These are phyloP conservation scores for Novakomyces olei DNA, from an alignment of 805 yeast species.

Conservation along the genomic window DNA sequence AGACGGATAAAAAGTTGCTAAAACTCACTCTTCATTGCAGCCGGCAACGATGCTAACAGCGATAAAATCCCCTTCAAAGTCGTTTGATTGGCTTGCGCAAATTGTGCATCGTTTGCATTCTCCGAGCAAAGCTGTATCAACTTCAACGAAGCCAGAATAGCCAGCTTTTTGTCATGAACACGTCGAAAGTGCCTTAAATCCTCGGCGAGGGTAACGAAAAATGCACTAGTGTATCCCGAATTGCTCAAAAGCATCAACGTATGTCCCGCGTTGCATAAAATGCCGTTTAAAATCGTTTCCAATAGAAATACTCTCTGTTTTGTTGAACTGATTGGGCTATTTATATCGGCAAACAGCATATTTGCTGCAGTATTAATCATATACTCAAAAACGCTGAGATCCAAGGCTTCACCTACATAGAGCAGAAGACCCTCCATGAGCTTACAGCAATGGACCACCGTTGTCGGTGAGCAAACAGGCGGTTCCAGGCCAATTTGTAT, in stretches of 20 bases:
- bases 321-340: slow-evolving; percentile 16
- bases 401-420: slow-evolving; percentile 28
- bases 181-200: slow-evolving; percentile 45
- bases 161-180: slow-evolving; percentile 63
- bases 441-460: no score
- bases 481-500: slow-evolving; percentile 33
- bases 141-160: slow-evolving; percentile 42
- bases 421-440: slow-evolving; percentile 43
- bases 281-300: slow-evolving; percentile 40
- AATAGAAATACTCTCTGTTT: slow-evolving; percentile 25
- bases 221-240: slow-evolving; percentile 26
- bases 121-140: slow-evolving; percentile 16
- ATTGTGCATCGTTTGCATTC: slow-evolving; percentile 14
- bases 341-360: slow-evolving; percentile 19
- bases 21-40: slow-evolving; percentile 43
- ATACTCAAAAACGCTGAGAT: slow-evolving; percentile 22
- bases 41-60: slow-evolving; percentile 41
- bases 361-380: slow-evolving; percentile 22
- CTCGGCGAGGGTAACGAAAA: slow-evolving; percentile 32
- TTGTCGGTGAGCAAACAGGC: slow-evolving; percentile 31
- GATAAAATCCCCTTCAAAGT: slow-evolving; percentile 25
- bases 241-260: slow-evolving; percentile 25
- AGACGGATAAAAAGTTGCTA: no score
- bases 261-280: slow-evolving; percentile 49
- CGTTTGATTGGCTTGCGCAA: slow-evolving; percentile 14